These are phyloP conservation scores for Paramecium primaurelia DNA, from an alignment of 73 alveolate genomes.

Conservation along the genomic window DNA sequence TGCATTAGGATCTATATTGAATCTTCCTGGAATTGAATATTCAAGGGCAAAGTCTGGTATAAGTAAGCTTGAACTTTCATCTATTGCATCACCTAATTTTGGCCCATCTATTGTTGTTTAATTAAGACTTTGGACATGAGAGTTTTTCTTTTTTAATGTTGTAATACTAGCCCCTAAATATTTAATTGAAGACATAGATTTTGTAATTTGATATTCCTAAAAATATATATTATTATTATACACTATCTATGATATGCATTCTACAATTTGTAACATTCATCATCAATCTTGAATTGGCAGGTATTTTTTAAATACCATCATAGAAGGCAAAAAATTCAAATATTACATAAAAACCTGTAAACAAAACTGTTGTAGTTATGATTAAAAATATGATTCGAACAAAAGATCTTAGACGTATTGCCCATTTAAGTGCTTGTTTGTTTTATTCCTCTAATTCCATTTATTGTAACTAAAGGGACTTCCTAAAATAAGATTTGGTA, in stretches of 20 bases:
- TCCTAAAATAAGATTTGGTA: background rate
- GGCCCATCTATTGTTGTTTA: background rate
- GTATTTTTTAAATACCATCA: slow-evolving; percentile 1
- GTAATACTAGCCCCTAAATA: background rate
- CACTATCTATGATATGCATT: slow-evolving; percentile 14
- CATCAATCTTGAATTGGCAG: background rate
- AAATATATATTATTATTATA: background rate
- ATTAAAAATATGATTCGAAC: slow-evolving; percentile 1
- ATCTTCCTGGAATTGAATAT: slow-evolving; percentile 41
- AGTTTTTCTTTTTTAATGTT: background rate
- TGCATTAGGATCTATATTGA: slow-evolving; percentile 26
- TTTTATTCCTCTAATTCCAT: slow-evolving; percentile 19
- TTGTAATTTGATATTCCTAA: background rate
- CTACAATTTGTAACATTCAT: slow-evolving; percentile 30
- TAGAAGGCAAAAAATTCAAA: slow-evolving; percentile 29
- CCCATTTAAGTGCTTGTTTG: slow-evolving; percentile 10
- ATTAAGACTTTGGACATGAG: background rate
- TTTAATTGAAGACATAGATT: background rate
- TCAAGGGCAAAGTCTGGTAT: background rate
- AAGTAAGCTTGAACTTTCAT: background rate
- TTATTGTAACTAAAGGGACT: background rate
- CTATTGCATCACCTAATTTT: background rate
- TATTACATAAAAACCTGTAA: slow-evolving; percentile 18
- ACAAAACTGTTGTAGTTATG: background rate
- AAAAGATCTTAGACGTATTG: slow-evolving; percentile 26